phyloP scores from a whole-genome alignment of 345 rosid species.

The Barbarea vulgaris region DNA sequence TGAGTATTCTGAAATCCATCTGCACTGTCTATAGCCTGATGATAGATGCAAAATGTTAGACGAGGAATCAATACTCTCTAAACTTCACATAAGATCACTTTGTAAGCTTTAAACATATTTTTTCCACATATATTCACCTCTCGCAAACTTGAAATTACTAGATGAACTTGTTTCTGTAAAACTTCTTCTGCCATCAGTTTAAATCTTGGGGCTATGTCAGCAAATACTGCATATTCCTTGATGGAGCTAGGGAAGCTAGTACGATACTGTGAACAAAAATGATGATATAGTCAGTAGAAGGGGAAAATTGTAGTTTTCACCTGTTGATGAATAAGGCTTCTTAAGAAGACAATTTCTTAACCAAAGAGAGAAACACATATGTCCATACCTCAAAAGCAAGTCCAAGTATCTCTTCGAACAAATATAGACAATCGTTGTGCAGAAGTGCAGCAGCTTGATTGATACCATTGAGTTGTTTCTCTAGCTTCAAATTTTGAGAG shows the following conservation, averaged over 20 bases:
- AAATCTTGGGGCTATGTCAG: slow-evolving; percentile 88
- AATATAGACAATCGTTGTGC: slow-evolving; percentile 90
- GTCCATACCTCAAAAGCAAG: slow-evolving; percentile 86
- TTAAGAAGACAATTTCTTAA: slow-evolving; percentile 1
- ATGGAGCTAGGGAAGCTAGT: slow-evolving; percentile 72
- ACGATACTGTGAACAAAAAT: slow-evolving; percentile 64
- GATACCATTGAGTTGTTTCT: slow-evolving; percentile 87
- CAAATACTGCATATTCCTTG: slow-evolving; percentile 85
- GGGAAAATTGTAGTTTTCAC: not conserved
- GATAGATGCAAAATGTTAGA: slow-evolving; percentile 31
- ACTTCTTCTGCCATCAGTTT: slow-evolving; percentile 81
- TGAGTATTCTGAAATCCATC: slow-evolving; percentile 95
- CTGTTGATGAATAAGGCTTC: not conserved
- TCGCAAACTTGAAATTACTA: slow-evolving; percentile 66
- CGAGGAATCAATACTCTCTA: not conserved
- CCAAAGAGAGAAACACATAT: slow-evolving; percentile 8
- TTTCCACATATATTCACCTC: slow-evolving; percentile 54
- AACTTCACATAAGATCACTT: slow-evolving; percentile 16
- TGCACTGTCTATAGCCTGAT: slow-evolving; percentile 87
- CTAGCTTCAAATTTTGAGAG: slow-evolving; percentile 77
- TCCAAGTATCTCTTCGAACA: slow-evolving; percentile 89
- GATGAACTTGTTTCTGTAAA: slow-evolving; percentile 77
- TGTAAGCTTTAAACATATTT: not conserved
- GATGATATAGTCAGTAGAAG: slow-evolving; percentile 19
- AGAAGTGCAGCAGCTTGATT: slow-evolving; percentile 87